phyloP scores from a whole-genome alignment of 176 grass and related monocot species.

The Avena insularis region DNA sequence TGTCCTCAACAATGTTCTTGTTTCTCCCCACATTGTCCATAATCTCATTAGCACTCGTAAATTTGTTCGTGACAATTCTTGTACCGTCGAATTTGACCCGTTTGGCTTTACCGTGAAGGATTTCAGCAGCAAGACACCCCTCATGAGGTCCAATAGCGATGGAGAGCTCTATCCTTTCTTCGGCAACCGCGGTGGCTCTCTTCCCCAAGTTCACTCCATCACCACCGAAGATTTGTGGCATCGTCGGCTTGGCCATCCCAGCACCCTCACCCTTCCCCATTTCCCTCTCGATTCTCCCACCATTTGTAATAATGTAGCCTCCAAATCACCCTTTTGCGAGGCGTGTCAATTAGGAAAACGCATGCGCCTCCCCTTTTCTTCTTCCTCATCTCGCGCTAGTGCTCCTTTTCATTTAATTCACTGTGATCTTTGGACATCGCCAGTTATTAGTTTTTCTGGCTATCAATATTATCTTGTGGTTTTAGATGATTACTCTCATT shows the following conservation, averaged over 20 bases:
- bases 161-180: not conserved
- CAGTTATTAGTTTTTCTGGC: no score
- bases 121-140: no score
- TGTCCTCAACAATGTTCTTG: no score
- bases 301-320: not conserved
- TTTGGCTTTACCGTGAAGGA: no score
- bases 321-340: not conserved
- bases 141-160: no score
- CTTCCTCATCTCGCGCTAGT: not conserved
- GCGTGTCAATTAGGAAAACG: not conserved
- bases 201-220: not conserved
- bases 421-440: not conserved
- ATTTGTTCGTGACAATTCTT: no score
- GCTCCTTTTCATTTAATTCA: not conserved
- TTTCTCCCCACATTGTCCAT: no score
- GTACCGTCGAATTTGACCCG: no score
- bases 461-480: no score
- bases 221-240: not conserved
- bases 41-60: no score
- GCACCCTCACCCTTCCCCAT: not conserved
- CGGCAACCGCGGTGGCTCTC: not conserved
- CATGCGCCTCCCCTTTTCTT: not conserved
- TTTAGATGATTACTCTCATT: no score
- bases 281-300: not conserved
- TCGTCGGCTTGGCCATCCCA: not conserved